Evolutionary conservation across 257 asterid genomes (phyloP).

Genomic region (Rubia yunnanensis): DNA sequence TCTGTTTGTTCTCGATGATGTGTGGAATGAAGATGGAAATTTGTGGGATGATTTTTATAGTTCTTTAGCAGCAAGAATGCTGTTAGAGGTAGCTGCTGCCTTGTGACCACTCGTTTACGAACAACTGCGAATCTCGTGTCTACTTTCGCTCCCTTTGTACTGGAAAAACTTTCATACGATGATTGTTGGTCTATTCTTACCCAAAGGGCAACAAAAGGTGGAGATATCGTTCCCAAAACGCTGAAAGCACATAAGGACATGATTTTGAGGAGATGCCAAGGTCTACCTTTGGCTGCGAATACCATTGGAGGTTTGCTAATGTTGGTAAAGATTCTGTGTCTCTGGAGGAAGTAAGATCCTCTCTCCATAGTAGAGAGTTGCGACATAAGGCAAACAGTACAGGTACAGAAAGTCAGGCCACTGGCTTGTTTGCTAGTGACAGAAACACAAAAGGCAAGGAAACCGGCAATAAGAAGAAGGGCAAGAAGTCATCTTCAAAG

Average conservation of each 20-base stretch:
- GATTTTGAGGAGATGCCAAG: not conserved
- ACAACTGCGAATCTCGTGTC: not conserved
- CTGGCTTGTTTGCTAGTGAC: too few species aligned
- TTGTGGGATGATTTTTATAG: constrained; percentile 5
- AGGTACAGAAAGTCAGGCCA: too few species aligned
- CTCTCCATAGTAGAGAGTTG: too few species aligned
- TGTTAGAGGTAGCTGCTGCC: not conserved
- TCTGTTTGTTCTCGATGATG: constrained; percentile 13
- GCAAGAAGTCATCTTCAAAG: too few species aligned
- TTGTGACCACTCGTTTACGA: not conserved
- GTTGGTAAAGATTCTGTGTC: too few species aligned
- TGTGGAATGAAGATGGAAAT: not conserved
- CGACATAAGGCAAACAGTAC: too few species aligned
- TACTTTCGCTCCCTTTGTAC: not conserved
- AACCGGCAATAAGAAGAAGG: too few species aligned
- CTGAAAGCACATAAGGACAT: not conserved
- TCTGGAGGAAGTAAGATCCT: too few species aligned
- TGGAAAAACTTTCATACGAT: not conserved
- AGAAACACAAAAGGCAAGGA: too few species aligned
- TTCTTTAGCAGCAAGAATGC: not conserved
- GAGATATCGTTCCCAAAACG: not conserved
- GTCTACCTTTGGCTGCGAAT: constrained; percentile 5
- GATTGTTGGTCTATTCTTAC: constrained; percentile 3
- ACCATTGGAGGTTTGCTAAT: constrained; percentile 20
- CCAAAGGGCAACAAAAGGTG: not conserved